phyloP scores from a whole-genome alignment of 2,329 filamentous ascomycete genomes.

The Colletotrichum orbiculare region DNA sequence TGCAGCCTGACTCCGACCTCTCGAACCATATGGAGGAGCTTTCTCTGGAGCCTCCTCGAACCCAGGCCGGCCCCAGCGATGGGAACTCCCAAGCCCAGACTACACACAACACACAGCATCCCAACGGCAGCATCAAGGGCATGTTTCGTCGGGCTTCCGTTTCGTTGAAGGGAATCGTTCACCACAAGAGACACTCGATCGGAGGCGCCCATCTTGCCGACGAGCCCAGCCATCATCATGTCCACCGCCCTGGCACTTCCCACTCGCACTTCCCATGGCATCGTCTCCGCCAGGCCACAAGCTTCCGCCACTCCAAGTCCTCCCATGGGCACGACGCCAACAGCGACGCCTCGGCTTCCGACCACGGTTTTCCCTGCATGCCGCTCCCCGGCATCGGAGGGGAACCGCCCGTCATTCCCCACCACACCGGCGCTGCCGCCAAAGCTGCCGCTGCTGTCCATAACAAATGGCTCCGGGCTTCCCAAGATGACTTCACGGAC shows the following conservation, averaged over 20 bases:
- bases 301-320: conserved; percentile 60
- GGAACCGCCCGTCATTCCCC: conserved; percentile 70
- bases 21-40: conserved; percentile 47
- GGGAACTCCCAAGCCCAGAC: conserved; percentile 44
- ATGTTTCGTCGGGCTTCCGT: conserved; percentile 67
- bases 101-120: conserved; percentile 40
- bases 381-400: conserved; percentile 61
- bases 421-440: conserved; percentile 69
- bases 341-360: conserved; percentile 44
- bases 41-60: conserved; percentile 42
- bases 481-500: conserved; percentile 62
- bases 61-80: conserved; percentile 40
- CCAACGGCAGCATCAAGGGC: conserved; percentile 56
- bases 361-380: conserved; percentile 38
- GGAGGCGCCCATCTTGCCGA: conserved; percentile 45
- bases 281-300: conserved; percentile 62
- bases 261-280: conserved; percentile 63
- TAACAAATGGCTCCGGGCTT: conserved; percentile 55
- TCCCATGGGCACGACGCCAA: conserved; percentile 55
- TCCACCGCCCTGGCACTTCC: conserved; percentile 51
- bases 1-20: conserved; percentile 48
- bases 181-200: conserved; percentile 55
- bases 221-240: conserved; percentile 38
- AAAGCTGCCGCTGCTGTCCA: conserved; percentile 67
- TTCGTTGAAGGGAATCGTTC: conserved; percentile 64